Conservation (phyloP, 2,329 filamentous ascomycete genomes). For the Xylaria sp. region DNA sequence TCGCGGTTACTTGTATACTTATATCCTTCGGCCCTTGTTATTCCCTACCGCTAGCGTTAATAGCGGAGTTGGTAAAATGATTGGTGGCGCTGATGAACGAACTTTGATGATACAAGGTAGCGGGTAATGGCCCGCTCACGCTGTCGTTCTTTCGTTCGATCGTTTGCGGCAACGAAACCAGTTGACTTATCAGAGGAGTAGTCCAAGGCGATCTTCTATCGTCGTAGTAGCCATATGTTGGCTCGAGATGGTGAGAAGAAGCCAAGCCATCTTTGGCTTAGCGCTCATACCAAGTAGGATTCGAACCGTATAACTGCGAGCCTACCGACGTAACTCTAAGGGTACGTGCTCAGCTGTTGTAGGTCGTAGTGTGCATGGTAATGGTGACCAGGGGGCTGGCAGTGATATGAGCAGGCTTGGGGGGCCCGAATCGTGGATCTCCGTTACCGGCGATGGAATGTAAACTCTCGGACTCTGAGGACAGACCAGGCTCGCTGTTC, state of each 20-base stretch:
- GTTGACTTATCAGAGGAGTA: slow-evolving; percentile 5
- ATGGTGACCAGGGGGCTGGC: background rate
- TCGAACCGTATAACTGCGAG: slow-evolving; percentile 6
- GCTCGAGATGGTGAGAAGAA: background rate
- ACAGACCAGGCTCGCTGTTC: background rate
- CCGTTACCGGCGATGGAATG: slow-evolving; percentile 5
- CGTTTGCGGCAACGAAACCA: slow-evolving; percentile 10
- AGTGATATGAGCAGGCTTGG: slow-evolving; percentile 10
- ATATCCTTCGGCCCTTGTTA: background rate
- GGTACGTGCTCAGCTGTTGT: slow-evolving; percentile 12
- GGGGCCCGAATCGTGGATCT: slow-evolving; percentile 6
- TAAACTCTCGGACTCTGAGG: background rate
- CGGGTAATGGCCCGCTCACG: background rate
- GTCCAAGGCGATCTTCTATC: background rate
- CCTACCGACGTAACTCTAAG: background rate
- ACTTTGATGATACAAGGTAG: slow-evolving; percentile 22
- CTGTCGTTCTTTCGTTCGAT: slow-evolving; percentile 5
- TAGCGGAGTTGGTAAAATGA: slow-evolving; percentile 19
- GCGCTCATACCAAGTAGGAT: slow-evolving; percentile 2
- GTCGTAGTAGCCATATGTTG: slow-evolving; percentile 1
- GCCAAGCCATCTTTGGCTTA: background rate
- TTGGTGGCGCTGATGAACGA: slow-evolving; percentile 22
- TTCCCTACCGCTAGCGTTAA: slow-evolving; percentile 10
- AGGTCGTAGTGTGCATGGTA: background rate
- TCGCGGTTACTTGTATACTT: background rate